Conservation (phyloP, 331 rosid genomes). For the Acacia concinna region DNA sequence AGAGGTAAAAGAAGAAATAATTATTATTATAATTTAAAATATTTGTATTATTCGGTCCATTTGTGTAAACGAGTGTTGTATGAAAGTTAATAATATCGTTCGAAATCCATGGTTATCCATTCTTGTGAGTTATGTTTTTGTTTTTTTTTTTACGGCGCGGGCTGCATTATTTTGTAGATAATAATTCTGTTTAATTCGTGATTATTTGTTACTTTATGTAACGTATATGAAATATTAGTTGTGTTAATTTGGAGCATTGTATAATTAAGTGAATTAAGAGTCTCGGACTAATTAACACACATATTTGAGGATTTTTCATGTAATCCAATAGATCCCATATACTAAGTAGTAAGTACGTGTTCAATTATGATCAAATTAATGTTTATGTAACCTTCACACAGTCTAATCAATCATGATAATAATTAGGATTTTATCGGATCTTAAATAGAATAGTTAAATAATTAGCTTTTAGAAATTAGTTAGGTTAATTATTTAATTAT, state of each 20-base stretch:
- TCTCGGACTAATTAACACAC: not conserved
- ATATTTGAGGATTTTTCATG: not conserved
- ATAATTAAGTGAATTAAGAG: not conserved
- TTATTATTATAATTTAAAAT: too few species aligned
- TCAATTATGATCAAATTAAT: not conserved
- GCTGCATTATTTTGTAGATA: not conserved
- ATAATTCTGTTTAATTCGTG: not conserved
- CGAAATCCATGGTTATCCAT: not conserved
- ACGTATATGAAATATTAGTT: not conserved
- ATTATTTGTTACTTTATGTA: not conserved
- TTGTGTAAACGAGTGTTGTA: too few species aligned
- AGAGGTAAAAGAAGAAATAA: too few species aligned
- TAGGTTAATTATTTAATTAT: too few species aligned
- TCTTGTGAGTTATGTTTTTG: not conserved
- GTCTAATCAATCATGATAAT: not conserved
- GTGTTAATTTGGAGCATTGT: not conserved
- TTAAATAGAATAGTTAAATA: too few species aligned
- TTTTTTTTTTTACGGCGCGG: not conserved
- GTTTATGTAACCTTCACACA: not conserved
- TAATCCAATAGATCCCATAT: not conserved
- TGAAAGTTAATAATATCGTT: not conserved
- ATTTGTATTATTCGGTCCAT: too few species aligned
- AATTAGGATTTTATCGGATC: not conserved
- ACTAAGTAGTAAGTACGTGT: not conserved
- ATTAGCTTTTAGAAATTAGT: too few species aligned